phyloP scores from a whole-genome alignment of 2,329 filamentous ascomycete species.

The Colletotrichum orbiculare region DNA sequence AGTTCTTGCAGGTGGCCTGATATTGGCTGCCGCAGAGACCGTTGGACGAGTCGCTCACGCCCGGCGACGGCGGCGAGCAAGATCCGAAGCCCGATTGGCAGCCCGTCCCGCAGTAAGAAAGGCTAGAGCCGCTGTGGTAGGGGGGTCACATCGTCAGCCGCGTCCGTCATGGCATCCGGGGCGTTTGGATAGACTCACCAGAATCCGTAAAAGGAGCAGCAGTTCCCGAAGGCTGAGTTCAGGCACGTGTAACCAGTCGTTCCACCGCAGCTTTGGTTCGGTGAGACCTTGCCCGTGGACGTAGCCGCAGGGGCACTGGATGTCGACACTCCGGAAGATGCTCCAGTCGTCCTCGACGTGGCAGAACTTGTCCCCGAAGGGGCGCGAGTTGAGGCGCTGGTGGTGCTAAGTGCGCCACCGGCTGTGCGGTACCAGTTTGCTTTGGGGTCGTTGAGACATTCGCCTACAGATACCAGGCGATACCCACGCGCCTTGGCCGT shows the following conservation, averaged over 20 bases:
- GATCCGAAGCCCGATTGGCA: conserved; percentile 49
- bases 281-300: conserved; percentile 42
- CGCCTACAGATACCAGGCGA: conserved; percentile 63
- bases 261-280: conserved; percentile 51
- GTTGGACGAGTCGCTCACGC: conserved; percentile 47
- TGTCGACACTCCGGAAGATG: neutral
- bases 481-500: conserved; percentile 54
- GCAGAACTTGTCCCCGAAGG: conserved; percentile 27
- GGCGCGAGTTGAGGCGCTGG: conserved; percentile 12
- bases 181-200: conserved; percentile 45
- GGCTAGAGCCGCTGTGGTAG: conserved; percentile 44
- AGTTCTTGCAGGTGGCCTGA: conserved; percentile 47
- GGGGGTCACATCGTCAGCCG: conserved; percentile 23
- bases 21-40: conserved; percentile 48
- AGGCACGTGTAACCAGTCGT: conserved; percentile 49
- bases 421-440: conserved; percentile 62
- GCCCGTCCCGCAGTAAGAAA: conserved; percentile 51
- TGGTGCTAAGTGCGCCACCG: conserved; percentile 33
- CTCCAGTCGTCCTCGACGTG: neutral
- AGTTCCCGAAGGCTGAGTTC: conserved; percentile 49
- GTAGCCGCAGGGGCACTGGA: conserved; percentile 16
- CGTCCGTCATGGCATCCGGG: neutral
- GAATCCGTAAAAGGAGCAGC: conserved; percentile 54
- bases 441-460: conserved; percentile 65
- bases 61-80: conserved; percentile 42